A percentile compares a stretch with the other conserved stretches of the same genome.
phyloP scores from a whole-genome alignment of 225 moss, liverwort and hornwort genomes.

The Straminergon stramineum region DNA sequence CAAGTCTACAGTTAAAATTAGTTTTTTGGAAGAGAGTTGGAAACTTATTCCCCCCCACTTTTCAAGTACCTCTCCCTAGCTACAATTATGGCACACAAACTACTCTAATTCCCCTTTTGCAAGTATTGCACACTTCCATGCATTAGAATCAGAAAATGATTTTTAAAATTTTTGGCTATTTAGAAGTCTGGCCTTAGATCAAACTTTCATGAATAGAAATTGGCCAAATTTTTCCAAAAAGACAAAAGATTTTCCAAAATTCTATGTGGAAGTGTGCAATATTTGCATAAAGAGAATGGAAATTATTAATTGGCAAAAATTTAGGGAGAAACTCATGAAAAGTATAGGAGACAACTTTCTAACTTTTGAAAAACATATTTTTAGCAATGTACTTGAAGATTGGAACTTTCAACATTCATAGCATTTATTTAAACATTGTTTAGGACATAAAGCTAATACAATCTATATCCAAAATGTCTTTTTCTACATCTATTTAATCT shows the following conservation, averaged over 20 bases:
- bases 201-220: rapidly evolving
- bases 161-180: no score
- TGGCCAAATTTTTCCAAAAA: rapidly evolving
- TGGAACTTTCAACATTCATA: background rate
- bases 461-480: background rate
- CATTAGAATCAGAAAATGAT: rapidly evolving
- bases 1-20: background rate
- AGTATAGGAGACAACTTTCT: rapidly evolving
- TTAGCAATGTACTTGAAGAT: background rate
- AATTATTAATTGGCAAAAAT: background rate
- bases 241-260: background rate
- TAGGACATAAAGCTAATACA: background rate
- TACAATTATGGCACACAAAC: background rate
- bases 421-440: background rate
- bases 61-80: background rate
- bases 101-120: rapidly evolving
- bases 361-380: rapidly evolving
- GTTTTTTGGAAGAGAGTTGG: rapidly evolving
- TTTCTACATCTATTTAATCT: background rate
- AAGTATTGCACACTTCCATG: background rate
- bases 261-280: no score
- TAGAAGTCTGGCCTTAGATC: rapidly evolving
- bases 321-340: background rate
- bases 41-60: rapidly evolving
- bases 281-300: background rate